Evolutionary conservation across 768 basidiomycete genomes (phyloP).

Genomic region (Trametes gibbosa): DNA sequence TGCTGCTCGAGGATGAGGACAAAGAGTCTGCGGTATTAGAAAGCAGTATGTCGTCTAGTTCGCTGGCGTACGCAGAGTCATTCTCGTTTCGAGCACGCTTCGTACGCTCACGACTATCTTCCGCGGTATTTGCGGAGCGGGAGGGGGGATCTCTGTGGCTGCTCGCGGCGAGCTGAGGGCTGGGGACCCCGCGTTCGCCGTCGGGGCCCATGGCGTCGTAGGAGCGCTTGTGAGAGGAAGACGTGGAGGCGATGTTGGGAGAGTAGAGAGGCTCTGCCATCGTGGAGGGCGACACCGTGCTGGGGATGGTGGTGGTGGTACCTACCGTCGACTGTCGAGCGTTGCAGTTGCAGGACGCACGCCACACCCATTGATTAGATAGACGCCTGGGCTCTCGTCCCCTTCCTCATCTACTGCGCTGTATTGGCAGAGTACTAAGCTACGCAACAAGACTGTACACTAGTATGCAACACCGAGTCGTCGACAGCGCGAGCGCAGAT

Average conservation of each 20-base stretch:
- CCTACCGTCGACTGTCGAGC: neutral
- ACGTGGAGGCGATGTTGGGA: neutral
- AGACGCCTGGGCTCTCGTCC: neutral
- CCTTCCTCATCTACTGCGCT: conserved; percentile 3
- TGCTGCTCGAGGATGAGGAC: conserved; percentile 8
- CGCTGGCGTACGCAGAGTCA: conserved; percentile 12
- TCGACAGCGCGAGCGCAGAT: neutral
- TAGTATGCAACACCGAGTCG: neutral
- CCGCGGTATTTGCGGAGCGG: neutral
- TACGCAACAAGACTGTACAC: conserved; percentile 4
- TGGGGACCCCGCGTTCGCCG: neutral
- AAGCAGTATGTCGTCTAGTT: conserved; percentile 5
- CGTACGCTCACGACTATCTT: conserved; percentile 10
- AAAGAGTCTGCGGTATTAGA: neutral
- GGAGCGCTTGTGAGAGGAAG: conserved; percentile 13
- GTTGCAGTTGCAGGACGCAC: neutral
- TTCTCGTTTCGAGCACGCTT: conserved; percentile 18
- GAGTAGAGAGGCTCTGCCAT: neutral
- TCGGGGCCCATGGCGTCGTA: conserved; percentile 15
- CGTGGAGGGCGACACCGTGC: neutral
- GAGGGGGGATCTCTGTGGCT: neutral
- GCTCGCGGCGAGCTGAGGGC: neutral
- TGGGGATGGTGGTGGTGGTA: neutral
- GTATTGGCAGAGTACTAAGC: conserved; percentile 5
- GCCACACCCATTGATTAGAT: neutral